Base-by-base conservation (phyloP, 108 stramenopile genomes). In the Phaeodactylum tricornutum region DNA sequence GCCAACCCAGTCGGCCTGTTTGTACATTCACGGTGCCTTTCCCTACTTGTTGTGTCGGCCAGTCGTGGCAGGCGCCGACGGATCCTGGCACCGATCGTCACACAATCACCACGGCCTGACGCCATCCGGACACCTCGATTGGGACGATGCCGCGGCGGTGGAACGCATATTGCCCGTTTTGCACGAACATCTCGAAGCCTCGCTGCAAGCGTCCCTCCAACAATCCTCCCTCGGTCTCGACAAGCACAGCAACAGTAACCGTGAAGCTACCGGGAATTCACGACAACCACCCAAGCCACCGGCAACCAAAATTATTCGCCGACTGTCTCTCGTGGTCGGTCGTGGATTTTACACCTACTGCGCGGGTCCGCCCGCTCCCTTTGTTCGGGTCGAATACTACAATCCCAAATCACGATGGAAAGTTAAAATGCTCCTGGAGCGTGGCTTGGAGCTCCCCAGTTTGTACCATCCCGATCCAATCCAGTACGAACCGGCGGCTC, bases 331-430 rank as follows among this genome's bases (percentile, higher is more conserved):
- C 1, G 84, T 84, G 4, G 59, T 47, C 17, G 89, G 89, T n/a
- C 41, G 81, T 45, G 84, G 82, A 24, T 92, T 92, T 53, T 92
- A 92, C 50, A 82, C 84, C 17, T 92, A 66, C 53, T 84, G 75
- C 30, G 61, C 79, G 17, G 84, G 84, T 25, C 79, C 80, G 7
- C 34, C 61, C 27, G 74, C 74, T 20, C 81, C 81, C 41, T 79
- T 83, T 57, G 37, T 82, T 8, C 44, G 67, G n/a, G 71, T 84
- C 17, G 84, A 92, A 61, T 92, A 92, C 53, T 92, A 92, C 43
- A 74, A 92, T 64, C 89, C 89, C 3, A 59, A 66, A 32, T 41
- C 70, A 39, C 48, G 81, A 48, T 92, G 85, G 85, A 79, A 77
- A 38, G 81, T 92, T 0, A 92, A 92, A 51, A 51, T 77, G 51